Conservation (phyloP, 2,329 filamentous ascomycete species). For the Claviceps purpurea region DNA sequence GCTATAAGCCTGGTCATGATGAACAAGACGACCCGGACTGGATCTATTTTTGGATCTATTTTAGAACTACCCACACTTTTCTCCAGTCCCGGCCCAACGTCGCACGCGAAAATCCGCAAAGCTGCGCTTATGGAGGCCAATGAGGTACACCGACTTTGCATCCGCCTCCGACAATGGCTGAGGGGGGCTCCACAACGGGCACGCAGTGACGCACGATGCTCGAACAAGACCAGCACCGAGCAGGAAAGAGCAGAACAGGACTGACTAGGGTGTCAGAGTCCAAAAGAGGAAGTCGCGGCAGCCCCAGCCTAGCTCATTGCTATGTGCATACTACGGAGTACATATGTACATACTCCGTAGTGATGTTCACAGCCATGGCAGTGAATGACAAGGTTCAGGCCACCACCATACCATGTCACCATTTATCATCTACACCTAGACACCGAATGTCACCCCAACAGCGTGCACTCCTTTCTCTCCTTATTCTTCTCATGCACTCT, state of each 20-base stretch:
- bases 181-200: not conserved
- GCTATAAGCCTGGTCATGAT: constrained; percentile 13
- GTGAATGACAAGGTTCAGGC: not conserved
- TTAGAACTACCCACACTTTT: constrained; percentile 17
- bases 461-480: not conserved
- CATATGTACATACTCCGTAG: too few relatives aligned
- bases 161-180: not conserved
- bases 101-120: constrained; percentile 7
- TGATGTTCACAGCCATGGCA: not conserved
- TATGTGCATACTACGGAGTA: too few relatives aligned
- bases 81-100: not conserved
- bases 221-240: not conserved
- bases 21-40: constrained; percentile 6
- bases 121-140: constrained; percentile 37
- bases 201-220: not conserved
- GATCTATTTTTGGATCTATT: constrained; percentile 31
- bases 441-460: too few relatives aligned
- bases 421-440: too few relatives aligned
- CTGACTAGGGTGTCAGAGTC: constrained; percentile 1
- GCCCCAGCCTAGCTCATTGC: not conserved
- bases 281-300: constrained; percentile 8
- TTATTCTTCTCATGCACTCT: not conserved
- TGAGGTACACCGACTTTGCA: not conserved
- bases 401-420: constrained; percentile 6
- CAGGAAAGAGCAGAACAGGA: not conserved